phyloP scores from a whole-genome alignment of 768 basidiomycete genomes.

The Termitomyces sp. region DNA sequence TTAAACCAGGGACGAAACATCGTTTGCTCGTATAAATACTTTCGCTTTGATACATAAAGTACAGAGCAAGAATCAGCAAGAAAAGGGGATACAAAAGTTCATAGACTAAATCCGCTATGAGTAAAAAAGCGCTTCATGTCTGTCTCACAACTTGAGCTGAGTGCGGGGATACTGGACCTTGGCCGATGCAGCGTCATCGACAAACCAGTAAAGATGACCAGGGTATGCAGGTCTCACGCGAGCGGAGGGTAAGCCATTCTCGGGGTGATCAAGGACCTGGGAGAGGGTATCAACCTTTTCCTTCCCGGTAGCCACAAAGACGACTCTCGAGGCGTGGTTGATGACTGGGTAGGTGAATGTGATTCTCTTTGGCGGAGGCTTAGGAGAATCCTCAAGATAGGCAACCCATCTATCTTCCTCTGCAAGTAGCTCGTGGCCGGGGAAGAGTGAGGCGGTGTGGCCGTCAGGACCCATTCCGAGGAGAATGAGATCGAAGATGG shows the following conservation, averaged over 20 bases:
- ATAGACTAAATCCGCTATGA: not conserved
- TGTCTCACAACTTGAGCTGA: constrained; percentile 44
- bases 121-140: not conserved
- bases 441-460: constrained; percentile 98
- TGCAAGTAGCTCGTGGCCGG: constrained; percentile 76
- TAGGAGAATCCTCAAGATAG: constrained; percentile 87
- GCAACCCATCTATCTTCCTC: constrained; percentile 96
- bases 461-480: constrained; percentile 97
- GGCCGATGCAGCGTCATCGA: constrained; percentile 75
- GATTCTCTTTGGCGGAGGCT: constrained; percentile 85
- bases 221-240: constrained; percentile 72
- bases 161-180: constrained; percentile 55
- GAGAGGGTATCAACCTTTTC: constrained; percentile 74
- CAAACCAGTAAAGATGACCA: constrained; percentile 93
- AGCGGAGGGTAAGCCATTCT: constrained; percentile 75
- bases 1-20: too few relatives aligned
- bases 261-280: constrained; percentile 74
- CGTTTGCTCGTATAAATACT: not conserved
- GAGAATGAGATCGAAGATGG: constrained; percentile 94
- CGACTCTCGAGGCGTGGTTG: constrained; percentile 83
- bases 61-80: not conserved
- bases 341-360: constrained; percentile 91
- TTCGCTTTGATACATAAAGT: not conserved
- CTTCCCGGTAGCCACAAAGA: constrained; percentile 82
- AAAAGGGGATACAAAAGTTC: not conserved